These are phyloP conservation scores for Pythium aphanidermatum DNA, from an alignment of 352 stramenopile genomes.

Conservation along the genomic window DNA sequence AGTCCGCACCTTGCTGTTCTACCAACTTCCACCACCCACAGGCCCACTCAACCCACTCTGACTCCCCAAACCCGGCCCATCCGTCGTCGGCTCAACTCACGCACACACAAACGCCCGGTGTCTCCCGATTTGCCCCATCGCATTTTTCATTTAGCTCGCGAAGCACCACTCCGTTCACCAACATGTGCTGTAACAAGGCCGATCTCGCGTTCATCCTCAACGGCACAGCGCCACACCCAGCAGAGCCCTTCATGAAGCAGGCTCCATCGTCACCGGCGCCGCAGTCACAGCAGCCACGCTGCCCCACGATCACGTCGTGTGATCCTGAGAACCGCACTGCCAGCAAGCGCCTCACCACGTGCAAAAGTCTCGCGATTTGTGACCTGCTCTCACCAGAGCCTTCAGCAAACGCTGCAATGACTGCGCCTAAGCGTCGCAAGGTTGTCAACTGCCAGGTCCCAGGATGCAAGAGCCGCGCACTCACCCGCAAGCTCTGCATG, in stretches of 20 bases:
- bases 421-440: slow-evolving; percentile 17
- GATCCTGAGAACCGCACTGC: slow-evolving; percentile 20
- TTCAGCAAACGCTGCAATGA: slow-evolving; percentile 1
- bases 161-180: slow-evolving; percentile 5
- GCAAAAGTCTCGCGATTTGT: slow-evolving; percentile 16
- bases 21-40: too few relatives aligned
- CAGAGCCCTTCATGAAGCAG: slow-evolving; percentile 8
- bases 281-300: too few relatives aligned
- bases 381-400: slow-evolving; percentile 16
- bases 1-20: too few relatives aligned
- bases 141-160: slow-evolving; percentile 18
- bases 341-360: slow-evolving; percentile 14
- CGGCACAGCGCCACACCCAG: slow-evolving; percentile 1
- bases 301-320: slow-evolving; percentile 13
- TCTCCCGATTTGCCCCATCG: slow-evolving; percentile 8
- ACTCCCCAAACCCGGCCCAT: too few relatives aligned
- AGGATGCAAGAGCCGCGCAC: slow-evolving; percentile 12
- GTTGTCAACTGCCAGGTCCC: slow-evolving; percentile 15
- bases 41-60: too few relatives aligned
- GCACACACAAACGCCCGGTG: neutral
- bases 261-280: too few relatives aligned
- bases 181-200: slow-evolving; percentile 19
- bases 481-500: slow-evolving; percentile 15
- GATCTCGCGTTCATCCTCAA: slow-evolving; percentile 20
- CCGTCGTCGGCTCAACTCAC: slow-evolving; percentile 1